Conservation (phyloP, 2,329 filamentous ascomycete species). For the Diaporthe humulicola region DNA sequence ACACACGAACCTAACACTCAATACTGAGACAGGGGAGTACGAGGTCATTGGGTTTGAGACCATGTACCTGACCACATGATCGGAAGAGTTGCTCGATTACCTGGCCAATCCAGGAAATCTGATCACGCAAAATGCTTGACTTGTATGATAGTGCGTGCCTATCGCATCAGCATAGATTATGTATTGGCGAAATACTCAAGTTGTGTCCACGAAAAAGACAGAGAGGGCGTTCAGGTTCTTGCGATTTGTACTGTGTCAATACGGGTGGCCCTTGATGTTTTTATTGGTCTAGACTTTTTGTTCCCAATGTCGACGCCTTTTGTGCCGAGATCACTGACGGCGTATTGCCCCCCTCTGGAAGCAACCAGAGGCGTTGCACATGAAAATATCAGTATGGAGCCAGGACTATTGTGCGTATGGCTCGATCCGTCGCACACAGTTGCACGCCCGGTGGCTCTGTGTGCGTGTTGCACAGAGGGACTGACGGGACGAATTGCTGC, state of each 20-base stretch:
- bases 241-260: not conserved
- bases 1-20: constrained; percentile 18
- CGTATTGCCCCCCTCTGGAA: no score
- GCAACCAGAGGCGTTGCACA: not conserved
- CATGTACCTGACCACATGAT: constrained; percentile 6
- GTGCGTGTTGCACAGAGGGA: not conserved
- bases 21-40: constrained; percentile 19
- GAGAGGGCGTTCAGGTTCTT: no score
- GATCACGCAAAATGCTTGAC: not conserved
- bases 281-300: not conserved
- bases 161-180: not conserved
- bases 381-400: not conserved
- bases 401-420: no score
- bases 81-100: no score
- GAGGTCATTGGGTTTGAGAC: constrained; percentile 27
- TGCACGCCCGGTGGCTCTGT: not conserved
- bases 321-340: no score
- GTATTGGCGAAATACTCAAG: not conserved
- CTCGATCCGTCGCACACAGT: not conserved
- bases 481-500: not conserved
- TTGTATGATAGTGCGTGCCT: not conserved
- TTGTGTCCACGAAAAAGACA: not conserved
- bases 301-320: no score
- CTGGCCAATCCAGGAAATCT: not conserved
- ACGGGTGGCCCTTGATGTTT: not conserved